Conservation (phyloP, 2,329 filamentous ascomycete genomes). For the Penicillium hesseltinei region DNA sequence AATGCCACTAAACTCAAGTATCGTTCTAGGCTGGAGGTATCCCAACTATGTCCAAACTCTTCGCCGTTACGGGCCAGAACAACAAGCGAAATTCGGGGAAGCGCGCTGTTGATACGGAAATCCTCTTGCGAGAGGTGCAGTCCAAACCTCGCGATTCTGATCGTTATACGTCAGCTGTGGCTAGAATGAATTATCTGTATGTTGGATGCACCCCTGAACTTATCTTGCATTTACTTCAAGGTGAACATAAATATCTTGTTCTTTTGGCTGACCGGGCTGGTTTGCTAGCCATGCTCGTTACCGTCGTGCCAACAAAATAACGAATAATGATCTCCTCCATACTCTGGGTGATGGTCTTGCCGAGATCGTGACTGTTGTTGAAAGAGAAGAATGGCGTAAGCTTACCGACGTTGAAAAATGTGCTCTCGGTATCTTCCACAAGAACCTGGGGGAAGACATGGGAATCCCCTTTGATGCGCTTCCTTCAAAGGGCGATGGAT, state of each 20-base stretch:
- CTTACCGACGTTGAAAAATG: conserved; percentile 63
- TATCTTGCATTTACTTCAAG: neutral
- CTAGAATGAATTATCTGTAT: conserved; percentile 58
- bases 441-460: conserved; percentile 63
- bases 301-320: conserved; percentile 54
- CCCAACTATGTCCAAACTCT: conserved; percentile 49
- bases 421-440: conserved; percentile 63
- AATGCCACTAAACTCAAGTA: neutral
- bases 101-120: conserved; percentile 49
- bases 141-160: conserved; percentile 37
- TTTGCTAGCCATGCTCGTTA: conserved; percentile 47
- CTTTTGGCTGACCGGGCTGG: neutral
- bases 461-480: conserved; percentile 47
- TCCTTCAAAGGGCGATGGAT: conserved; percentile 13
- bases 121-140: conserved; percentile 46
- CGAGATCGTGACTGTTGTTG: conserved; percentile 61
- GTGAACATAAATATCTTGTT: neutral
- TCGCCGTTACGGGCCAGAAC: conserved; percentile 49
- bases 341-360: conserved; percentile 59
- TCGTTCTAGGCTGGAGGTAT: conserved; percentile 47
- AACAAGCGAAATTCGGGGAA: conserved; percentile 45
- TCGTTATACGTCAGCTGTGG: conserved; percentile 48
- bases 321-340: conserved; percentile 58
- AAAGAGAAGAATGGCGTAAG: conserved; percentile 63
- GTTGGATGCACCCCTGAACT: neutral